Percentiles rank a stretch among this genome's conserved stretches.
Conservation (phyloP, 2,329 filamentous ascomycete species). For the Plectosphaerella cucumerina region DNA sequence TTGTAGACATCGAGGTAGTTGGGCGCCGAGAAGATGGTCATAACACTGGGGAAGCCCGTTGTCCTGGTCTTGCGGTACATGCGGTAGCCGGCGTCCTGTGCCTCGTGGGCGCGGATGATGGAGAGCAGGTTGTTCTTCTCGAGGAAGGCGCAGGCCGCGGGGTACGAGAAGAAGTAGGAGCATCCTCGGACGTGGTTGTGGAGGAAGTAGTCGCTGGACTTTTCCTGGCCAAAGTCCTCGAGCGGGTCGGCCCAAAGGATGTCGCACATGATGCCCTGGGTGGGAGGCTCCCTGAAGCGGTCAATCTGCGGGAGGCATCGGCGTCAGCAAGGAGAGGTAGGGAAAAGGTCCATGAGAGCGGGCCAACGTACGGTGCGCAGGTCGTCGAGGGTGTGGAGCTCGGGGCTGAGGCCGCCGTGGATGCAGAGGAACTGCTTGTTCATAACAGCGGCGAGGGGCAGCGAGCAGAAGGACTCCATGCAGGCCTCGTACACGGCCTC, state of each 20-base stretch:
- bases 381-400: conserved; percentile 93
- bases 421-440: conserved; percentile 99
- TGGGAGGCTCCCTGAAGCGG: conserved; percentile 94
- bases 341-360: neutral
- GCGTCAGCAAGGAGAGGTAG: neutral
- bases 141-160: conserved; percentile 91
- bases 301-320: conserved; percentile 62
- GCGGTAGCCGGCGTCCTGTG: conserved; percentile 95
- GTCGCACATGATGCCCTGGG: conserved; percentile 97
- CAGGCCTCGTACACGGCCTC: conserved; percentile 95
- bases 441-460: conserved; percentile 95
- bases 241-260: conserved; percentile 98
- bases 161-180: conserved; percentile 99
- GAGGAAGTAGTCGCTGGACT: conserved; percentile 94
- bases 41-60: conserved; percentile 96
- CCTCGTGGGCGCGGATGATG: conserved; percentile 95
- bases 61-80: conserved; percentile 99
- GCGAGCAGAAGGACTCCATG: conserved; percentile 94
- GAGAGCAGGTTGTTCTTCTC: conserved; percentile 99
- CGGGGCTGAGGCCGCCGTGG: conserved; percentile 91
- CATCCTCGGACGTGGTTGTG: conserved; percentile 98
- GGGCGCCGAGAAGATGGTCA: conserved; percentile 99
- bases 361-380: conserved; percentile 67
- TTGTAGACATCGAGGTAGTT: conserved; percentile 99
- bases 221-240: conserved; percentile 98